A percentile compares a stretch with the other conserved stretches of the same genome.
These are phyloP conservation scores for Fraxinus greggii DNA, from an alignment of 305 asterid species.

Conservation along the genomic window DNA sequence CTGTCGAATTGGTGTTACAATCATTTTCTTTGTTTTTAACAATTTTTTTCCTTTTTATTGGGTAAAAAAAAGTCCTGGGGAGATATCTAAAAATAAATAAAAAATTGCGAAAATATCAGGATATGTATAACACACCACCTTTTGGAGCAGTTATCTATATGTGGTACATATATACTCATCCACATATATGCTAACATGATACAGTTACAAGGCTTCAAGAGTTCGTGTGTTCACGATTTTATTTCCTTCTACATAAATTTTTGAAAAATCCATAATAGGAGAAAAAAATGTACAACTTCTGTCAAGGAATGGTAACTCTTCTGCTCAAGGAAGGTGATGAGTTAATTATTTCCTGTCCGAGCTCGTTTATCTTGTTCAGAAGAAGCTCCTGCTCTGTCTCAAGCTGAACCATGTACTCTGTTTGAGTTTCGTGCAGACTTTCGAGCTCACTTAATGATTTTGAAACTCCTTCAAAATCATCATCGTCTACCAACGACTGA, in stretches of 20 bases:
- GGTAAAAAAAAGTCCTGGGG: neutral
- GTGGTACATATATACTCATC: neutral
- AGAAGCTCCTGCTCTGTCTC: conserved; percentile 82
- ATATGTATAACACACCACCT: neutral
- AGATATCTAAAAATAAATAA: neutral
- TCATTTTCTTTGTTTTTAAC: neutral
- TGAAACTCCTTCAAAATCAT: conserved; percentile 56
- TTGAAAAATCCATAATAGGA: neutral
- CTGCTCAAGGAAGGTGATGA: conserved; percentile 53
- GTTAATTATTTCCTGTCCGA: conserved; percentile 88
- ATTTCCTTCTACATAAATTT: conserved; percentile 6
- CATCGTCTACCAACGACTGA: conserved; percentile 65
- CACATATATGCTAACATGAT: neutral
- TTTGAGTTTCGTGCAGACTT: conserved; percentile 67
- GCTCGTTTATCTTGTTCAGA: conserved; percentile 72
- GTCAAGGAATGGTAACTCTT: conserved; percentile 49
- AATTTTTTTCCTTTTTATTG: neutral
- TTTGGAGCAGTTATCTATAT: neutral
- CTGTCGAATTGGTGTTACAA: no score
- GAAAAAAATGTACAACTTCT: neutral
- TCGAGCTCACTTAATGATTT: conserved; percentile 66
- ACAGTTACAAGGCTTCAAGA: conserved; percentile 11
- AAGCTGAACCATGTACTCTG: conserved; percentile 68
- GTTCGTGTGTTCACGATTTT: conserved; percentile 6
- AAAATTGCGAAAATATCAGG: neutral